Conservation (phyloP, 106 monocot genomes). For the Dioscorea zingiberensis region DNA sequence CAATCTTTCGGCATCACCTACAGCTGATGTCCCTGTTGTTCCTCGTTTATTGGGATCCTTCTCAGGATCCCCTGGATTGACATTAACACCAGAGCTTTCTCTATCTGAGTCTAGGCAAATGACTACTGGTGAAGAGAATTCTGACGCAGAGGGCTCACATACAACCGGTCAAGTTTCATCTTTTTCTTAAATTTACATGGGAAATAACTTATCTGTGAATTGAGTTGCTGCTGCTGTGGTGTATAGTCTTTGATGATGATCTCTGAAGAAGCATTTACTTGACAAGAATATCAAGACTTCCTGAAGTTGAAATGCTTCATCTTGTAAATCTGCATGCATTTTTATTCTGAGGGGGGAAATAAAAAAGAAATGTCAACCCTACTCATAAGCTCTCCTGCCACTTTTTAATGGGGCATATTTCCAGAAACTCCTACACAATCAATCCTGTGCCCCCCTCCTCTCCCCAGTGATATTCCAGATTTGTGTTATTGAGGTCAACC, state of each 20-base stretch:
- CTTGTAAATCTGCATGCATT: conserved; percentile 8
- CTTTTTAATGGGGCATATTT: neutral
- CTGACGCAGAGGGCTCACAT: conserved; percentile 13
- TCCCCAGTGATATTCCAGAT: neutral
- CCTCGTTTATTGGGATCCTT: conserved; percentile 20
- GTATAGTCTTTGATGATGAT: conserved; percentile 13
- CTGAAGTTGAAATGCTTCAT: conserved; percentile 6
- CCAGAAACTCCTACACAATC: neutral
- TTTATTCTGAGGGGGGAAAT: neutral
- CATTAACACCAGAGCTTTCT: conserved; percentile 26
- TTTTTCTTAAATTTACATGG: conserved; percentile 3
- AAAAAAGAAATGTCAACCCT: neutral
- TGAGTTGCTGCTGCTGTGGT: conserved; percentile 7
- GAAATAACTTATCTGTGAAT: conserved; percentile 10
- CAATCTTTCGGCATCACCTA: conserved; percentile 31
- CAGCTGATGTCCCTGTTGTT: conserved; percentile 22
- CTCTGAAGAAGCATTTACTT: neutral
- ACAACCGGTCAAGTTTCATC: conserved; percentile 20
- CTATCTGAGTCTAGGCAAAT: conserved; percentile 15
- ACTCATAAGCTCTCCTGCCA: neutral
- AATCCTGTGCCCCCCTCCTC: neutral
- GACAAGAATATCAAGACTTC: neutral
- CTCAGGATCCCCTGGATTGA: conserved; percentile 11
- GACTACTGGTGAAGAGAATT: conserved; percentile 25
- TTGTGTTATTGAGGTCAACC: no score